Conservation (phyloP, 192 early-diverging fungal genomes). For the Coemansia sp. region DNA sequence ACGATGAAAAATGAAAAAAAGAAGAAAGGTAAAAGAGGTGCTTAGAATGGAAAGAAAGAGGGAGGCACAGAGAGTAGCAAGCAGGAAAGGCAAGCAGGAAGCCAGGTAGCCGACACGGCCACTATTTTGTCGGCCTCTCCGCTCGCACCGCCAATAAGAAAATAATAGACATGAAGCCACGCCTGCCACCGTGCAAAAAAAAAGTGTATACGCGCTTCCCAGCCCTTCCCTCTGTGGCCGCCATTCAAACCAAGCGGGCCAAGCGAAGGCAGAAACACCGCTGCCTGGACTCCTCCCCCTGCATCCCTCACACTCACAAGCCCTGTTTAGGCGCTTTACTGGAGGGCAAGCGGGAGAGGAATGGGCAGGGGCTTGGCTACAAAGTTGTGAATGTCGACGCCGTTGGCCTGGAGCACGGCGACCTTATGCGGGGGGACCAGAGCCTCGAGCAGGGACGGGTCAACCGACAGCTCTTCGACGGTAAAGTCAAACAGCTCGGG, state of each 20-base stretch:
- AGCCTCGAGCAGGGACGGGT: conserved; percentile 69
- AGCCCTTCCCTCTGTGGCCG: too few relatives aligned
- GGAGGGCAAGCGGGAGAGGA: conserved; percentile 43
- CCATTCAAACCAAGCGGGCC: too few relatives aligned
- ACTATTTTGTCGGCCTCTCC: neutral
- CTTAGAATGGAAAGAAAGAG: neutral
- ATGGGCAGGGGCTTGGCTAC: conserved; percentile 38
- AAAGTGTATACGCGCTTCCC: too few relatives aligned
- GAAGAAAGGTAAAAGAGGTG: conserved; percentile 12
- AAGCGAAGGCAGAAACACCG: neutral
- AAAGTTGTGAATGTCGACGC: conserved; percentile 45
- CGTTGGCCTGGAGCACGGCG: conserved; percentile 30
- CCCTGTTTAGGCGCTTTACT: conserved; percentile 8
- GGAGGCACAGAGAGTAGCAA: neutral
- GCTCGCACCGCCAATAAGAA: neutral
- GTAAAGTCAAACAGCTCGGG: conserved; percentile 93
- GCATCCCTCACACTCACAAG: neutral
- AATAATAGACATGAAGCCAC: neutral
- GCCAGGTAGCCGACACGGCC: neutral
- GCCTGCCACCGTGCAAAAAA: too few relatives aligned
- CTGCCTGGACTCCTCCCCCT: neutral
- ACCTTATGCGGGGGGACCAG: conserved; percentile 77
- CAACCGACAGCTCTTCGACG: conserved; percentile 76
- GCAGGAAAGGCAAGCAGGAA: neutral
- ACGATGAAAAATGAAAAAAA: conserved; percentile 11